Evolutionary conservation across 2,329 filamentous ascomycete species (phyloP), one percentile per base, ranked within the genome.

Genomic region (Pleurostoma richardsiae): DNA sequence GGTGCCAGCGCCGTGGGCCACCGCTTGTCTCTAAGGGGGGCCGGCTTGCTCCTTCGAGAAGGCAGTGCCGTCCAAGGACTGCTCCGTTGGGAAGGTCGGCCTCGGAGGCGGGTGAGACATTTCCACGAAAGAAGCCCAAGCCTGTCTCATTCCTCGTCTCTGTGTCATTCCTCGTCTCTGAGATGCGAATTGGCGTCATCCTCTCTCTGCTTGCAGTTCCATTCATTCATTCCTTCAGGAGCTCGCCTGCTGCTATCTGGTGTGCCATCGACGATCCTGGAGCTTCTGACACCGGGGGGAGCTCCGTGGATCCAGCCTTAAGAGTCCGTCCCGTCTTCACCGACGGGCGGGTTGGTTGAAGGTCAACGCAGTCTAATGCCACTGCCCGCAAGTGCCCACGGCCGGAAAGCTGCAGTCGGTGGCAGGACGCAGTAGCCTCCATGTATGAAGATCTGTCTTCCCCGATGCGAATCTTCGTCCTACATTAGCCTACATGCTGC

Each of bases 371-470:
- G 49, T 41, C 43, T 44, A 49, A 47, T 44, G 42, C 42, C 36
- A 42, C 39, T 40, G 44, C 47, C 40, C 47, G 47, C 31, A 44
- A 33, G 45, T 40, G 40, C 44, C 44, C 47, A 44, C 44, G 42
- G 46, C 49, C 42, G 49, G 40, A 51, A 41, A 45, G 47, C 42
- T 49, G 49, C 49, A 53, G 46, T 47, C 49, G 31, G 46, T 48
- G 46, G 55, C 54, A 46, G 19, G 19, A 19, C 19, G 48, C 47
- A 51, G 48, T 48, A 49, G 47, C 40, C 44, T 38, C 48, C 42
- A 39, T 54, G 46, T 54, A 48, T 49, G 52, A 50, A 51, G 50
- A 54, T 57, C 46, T 49, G 42, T 45, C 49, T 52, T 48, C 52
- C 40, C 40, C 46, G 43, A 52, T 50, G 33, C 33, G n/a, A 36